These are phyloP conservation scores for Marsdenia floribunda DNA, from an alignment of 257 asterid species.

Conservation along the genomic window DNA sequence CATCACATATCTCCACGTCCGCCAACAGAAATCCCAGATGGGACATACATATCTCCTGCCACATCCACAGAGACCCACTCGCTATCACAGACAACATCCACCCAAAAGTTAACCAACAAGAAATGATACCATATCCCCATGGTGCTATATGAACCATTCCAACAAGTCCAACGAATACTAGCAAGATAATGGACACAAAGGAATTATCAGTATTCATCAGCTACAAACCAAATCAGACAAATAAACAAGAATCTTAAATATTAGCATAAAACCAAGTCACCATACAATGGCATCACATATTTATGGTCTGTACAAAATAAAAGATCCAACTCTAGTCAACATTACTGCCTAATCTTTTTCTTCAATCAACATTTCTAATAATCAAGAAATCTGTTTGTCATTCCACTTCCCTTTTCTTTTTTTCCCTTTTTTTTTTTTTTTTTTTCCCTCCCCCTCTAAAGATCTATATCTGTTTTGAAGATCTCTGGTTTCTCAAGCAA, in stretches of 20 bases:
- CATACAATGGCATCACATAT: conserved; percentile 45
- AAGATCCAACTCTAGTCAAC: conserved; percentile 25
- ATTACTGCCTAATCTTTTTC: conserved; percentile 34
- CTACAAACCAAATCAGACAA: conserved; percentile 20
- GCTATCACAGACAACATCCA: conserved; percentile 19
- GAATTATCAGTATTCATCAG: conserved; percentile 15
- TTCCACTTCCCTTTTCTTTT: conserved; percentile 15
- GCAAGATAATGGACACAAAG: neutral
- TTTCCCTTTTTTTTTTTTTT: conserved; percentile 15
- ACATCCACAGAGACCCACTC: neutral
- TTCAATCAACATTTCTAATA: conserved; percentile 23
- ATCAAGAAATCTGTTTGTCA: conserved; percentile 12
- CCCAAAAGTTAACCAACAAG: conserved; percentile 2
- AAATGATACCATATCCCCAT: neutral
- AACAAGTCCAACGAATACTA: conserved; percentile 6
- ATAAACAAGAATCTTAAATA: conserved; percentile 26
- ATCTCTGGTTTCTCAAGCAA: conserved; percentile 32
- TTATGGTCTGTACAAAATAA: conserved; percentile 53
- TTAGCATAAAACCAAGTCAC: conserved; percentile 32
- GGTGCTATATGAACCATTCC: neutral
- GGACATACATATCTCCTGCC: neutral
- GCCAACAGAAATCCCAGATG: neutral
- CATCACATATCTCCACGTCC: neutral
- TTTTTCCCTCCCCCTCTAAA: too few relatives aligned
- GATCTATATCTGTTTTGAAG: neutral